These are phyloP conservation scores for Leptographium wingfieldii DNA, from an alignment of 2,329 filamentous ascomycete species.

Conservation along the genomic window DNA sequence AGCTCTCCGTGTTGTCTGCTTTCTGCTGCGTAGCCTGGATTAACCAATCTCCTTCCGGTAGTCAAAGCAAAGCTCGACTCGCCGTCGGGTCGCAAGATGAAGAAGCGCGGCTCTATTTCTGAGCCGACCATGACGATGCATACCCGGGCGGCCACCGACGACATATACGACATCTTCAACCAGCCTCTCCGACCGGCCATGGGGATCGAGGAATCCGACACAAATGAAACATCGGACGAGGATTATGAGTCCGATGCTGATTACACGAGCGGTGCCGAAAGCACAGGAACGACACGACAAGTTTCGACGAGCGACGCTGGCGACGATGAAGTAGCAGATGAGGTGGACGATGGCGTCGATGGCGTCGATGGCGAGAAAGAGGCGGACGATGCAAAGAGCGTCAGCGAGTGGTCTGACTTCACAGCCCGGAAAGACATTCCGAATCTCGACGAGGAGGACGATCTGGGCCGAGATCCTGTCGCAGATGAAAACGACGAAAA, in stretches of 20 bases:
- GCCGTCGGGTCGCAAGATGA: conserved; percentile 71
- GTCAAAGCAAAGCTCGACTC: conserved; percentile 92
- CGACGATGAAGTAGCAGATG: conserved; percentile 35
- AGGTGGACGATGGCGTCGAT: conserved; percentile 32
- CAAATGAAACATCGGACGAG: conserved; percentile 25
- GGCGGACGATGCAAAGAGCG: conserved; percentile 41
- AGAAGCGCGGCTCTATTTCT: conserved; percentile 51
- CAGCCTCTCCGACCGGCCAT: conserved; percentile 48
- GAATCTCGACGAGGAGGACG: background rate
- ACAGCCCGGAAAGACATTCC: conserved; percentile 52
- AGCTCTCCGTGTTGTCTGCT: background rate
- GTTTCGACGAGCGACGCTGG: conserved; percentile 35
- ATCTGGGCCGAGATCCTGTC: background rate
- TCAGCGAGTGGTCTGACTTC: conserved; percentile 84
- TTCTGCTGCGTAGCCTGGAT: too few species aligned
- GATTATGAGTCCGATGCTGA: conserved; percentile 61
- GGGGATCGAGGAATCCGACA: conserved; percentile 27
- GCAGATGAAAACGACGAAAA: conserved; percentile 9
- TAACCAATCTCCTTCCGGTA: background rate
- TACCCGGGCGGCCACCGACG: conserved; percentile 87
- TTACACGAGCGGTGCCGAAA: conserved; percentile 79
- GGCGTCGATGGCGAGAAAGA: conserved; percentile 24
- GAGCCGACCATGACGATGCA: conserved; percentile 99
- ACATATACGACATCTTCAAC: conserved; percentile 96
- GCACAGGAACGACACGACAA: conserved; percentile 56